phyloP scores from a whole-genome alignment of 2,329 filamentous ascomycete species.

The Xylaria sp. region DNA sequence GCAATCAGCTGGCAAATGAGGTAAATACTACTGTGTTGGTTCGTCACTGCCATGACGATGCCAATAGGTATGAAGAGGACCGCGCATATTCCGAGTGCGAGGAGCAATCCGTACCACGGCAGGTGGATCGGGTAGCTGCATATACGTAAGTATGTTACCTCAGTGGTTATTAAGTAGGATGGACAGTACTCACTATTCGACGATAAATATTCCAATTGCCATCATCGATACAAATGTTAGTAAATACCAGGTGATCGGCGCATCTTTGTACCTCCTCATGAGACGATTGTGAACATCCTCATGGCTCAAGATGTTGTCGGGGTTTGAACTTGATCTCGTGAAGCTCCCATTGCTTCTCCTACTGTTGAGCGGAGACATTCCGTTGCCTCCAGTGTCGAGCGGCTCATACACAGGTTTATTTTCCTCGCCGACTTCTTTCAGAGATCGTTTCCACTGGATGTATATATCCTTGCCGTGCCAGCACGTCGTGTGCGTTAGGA shows the following conservation, averaged over 20 bases:
- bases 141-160: conserved; percentile 23
- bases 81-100: conserved; percentile 76
- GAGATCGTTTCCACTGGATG: conserved; percentile 72
- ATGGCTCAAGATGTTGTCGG: conserved; percentile 63
- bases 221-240: conserved; percentile 75
- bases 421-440: conserved; percentile 62
- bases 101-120: conserved; percentile 82
- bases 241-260: conserved; percentile 80
- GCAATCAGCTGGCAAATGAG: conserved; percentile 85
- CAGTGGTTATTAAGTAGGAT: not conserved
- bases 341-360: conserved; percentile 21
- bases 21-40: conserved; percentile 85
- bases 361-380: conserved; percentile 26
- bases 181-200: conserved; percentile 69
- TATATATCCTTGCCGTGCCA: conserved; percentile 86
- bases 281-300: conserved; percentile 85
- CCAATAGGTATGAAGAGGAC: conserved; percentile 88
- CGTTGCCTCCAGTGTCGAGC: conserved; percentile 37
- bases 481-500: conserved; percentile 79
- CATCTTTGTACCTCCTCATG: conserved; percentile 82
- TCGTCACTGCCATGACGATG: conserved; percentile 91
- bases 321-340: conserved; percentile 42
- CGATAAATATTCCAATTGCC: conserved; percentile 78
- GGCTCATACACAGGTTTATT: conserved; percentile 57
- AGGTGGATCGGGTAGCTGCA: conserved; percentile 76